These are phyloP conservation scores for Mycosphaerella arachidis DNA, from an alignment of 2,329 filamentous ascomycete species.

Conservation along the genomic window DNA sequence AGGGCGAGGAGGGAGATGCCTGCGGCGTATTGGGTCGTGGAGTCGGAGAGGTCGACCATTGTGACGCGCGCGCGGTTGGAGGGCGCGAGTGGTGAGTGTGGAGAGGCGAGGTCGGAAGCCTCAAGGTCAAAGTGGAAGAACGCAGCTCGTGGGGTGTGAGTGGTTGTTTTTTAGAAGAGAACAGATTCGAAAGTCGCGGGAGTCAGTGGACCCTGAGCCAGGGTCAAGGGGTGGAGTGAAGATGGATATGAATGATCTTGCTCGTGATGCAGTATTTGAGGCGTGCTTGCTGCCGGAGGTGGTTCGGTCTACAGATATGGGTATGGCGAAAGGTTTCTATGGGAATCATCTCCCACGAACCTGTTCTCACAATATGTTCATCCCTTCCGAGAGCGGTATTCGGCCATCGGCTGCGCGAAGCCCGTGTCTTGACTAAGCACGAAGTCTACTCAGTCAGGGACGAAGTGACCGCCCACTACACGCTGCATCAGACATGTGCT, in stretches of 20 bases:
- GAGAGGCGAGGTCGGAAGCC: background rate
- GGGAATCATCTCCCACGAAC: background rate
- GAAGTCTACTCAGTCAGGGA: too few species aligned
- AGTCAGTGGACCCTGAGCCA: too few species aligned
- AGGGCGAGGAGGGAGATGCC: slow-evolving; percentile 60
- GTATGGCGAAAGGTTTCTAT: background rate
- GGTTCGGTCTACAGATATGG: background rate
- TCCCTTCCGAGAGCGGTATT: background rate
- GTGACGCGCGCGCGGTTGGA: background rate
- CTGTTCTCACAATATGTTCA: background rate
- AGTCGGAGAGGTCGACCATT: slow-evolving; percentile 19
- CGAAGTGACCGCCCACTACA: too few species aligned
- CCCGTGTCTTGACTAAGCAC: background rate
- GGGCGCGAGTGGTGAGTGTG: background rate
- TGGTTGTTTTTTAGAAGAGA: too few species aligned
- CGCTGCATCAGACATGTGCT: too few species aligned
- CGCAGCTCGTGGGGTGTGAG: background rate
- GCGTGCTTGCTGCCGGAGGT: background rate
- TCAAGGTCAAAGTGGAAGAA: background rate
- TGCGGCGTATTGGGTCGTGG: slow-evolving; percentile 39
- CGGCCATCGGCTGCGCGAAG: background rate
- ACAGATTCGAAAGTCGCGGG: too few species aligned
- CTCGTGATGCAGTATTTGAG: too few species aligned
- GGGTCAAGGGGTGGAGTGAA: too few species aligned
- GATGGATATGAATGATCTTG: too few species aligned